Evolutionary conservation across 106 monocot species (phyloP).

Genomic region (Narthecium ossifragum): DNA sequence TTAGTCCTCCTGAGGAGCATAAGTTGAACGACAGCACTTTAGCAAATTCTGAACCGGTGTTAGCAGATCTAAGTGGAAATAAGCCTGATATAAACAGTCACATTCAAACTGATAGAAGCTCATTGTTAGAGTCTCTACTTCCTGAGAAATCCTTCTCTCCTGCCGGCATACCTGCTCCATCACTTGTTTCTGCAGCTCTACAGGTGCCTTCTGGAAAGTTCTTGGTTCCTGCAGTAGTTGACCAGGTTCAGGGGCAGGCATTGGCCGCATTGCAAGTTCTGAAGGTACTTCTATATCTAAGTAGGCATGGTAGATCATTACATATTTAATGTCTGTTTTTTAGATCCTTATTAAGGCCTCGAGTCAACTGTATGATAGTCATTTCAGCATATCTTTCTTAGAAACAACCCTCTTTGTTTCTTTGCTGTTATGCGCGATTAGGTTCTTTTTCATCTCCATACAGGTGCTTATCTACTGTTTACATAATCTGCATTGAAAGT

Average conservation of each 20-base stretch:
- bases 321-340: too few relatives aligned
- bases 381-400: too few relatives aligned
- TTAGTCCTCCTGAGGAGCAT: slow-evolving; percentile 9
- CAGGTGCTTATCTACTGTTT: too few relatives aligned
- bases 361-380: too few relatives aligned
- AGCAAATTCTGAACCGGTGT: slow-evolving; percentile 11
- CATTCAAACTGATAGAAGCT: slow-evolving; percentile 17
- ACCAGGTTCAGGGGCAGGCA: slow-evolving; percentile 80
- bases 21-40: slow-evolving; percentile 5
- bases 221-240: slow-evolving; percentile 82
- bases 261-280: slow-evolving; percentile 82
- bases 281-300: slow-evolving; percentile 55
- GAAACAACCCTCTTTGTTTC: too few relatives aligned
- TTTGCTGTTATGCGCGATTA: too few relatives aligned
- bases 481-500: too few relatives aligned
- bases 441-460: too few relatives aligned
- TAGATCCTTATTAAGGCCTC: too few relatives aligned
- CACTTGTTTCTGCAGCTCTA: slow-evolving; percentile 59
- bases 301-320: too few relatives aligned
- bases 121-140: slow-evolving; percentile 24
- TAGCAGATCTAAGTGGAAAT: slow-evolving; percentile 8
- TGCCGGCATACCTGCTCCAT: slow-evolving; percentile 83
- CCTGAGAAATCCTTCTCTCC: slow-evolving; percentile 34
- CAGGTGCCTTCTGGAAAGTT: slow-evolving; percentile 80
- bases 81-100: slow-evolving; percentile 15